Base-by-base conservation (phyloP, 345 rosid genomes). In the Lagerstroemia speciosa region DNA sequence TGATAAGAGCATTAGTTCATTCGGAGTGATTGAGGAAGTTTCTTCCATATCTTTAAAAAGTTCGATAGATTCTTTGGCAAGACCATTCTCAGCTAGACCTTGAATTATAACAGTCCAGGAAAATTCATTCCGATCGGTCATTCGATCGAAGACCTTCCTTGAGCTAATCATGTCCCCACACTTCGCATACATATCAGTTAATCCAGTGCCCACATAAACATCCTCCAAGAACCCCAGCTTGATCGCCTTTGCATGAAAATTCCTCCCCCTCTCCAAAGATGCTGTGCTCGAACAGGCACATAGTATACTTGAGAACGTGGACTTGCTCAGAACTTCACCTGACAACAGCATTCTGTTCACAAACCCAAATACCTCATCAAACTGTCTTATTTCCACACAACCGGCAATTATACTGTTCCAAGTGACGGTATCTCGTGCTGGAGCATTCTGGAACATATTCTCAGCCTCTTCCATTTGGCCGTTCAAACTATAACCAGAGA, bases 161-260 rank as follows among this genome's bases (percentile, higher is more conserved):
- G 86, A 74, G 66, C 78, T 75, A 64, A 73, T 75, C 36, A 87
- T 72, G 72, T 85, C 86, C 62, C 88, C 92, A 30, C 79, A 82
- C 76, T 85, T 87, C 50, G 92, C 87, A 69, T 87, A 87, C 88
- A 79, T 83, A 67, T 83, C 84, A 46, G 77, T 71, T 34, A 87
- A 82, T 34, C 89, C 85, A 62, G 92, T 83, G 61, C 83, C 85
- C 26, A 85, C 72, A 45, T 73, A 82, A 38, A 80, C 65, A 61
- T 83, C 83, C 22, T 66, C 29, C 53, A 75, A 72, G 22, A 78
- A 63, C 10, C 81, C 85, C 29, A 78, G 75, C 73, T 84, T 87
- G 63, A 82, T 62, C 34, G 74, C 57, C 70, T 87, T 83, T 6
- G 83, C 89, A 74, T 87, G 92, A 22, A 85, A 68, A 70, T 77